Base-by-base conservation (phyloP, 2,329 filamentous ascomycete species). In the Helicocarpus griseus region DNA sequence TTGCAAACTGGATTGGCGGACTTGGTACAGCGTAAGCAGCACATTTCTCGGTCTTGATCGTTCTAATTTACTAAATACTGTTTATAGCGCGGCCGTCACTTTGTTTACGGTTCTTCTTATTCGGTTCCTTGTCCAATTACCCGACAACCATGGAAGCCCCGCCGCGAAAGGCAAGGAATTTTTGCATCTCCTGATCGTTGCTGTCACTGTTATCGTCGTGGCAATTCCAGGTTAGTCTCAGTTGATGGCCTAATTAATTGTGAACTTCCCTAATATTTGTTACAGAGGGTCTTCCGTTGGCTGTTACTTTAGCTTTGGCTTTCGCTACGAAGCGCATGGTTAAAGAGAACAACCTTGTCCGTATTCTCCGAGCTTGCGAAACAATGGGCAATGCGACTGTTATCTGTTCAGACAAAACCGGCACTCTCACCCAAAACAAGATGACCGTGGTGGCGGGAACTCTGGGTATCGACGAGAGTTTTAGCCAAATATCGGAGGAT, bases 71-170 rank as follows among this genome's bases (percentile, higher is more conserved):
- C 57, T 62, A 36, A 61, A 50, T 19, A 29, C 33, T 6, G 19
- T 38, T 26, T 33, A 8, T 49, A 70, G 69, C 44, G 74, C 80
- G 54, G 87, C 89, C 46, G 88, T 86, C 57, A 73, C 93, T 13
- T 75, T 95, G 44, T 95, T 96, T 70, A 76, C 91, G 44, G 85
- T 94, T 43, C 76, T 95, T 13, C 81, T 95, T 62, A 90, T 95
- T 71, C 80, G 89, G 61, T 96, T 95, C 64, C 74, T 93, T 8
- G 87, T 83, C 45, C 72, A 80, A 11, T 77, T 95, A 2, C 77
- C 68, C 50, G 71, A 67, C 17, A 74, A 79, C 53, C 57, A 63
- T 3, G 70, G 70, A 1, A 77, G 77, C 0, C 76, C 88, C 2
- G 82, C 87, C 2, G 67, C 82, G 49, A 95, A 94, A 71, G 89